A percentile compares a stretch with the other conserved stretches of the same genome.
These are phyloP conservation scores for Cardamine chenopodiifolia DNA, from an alignment of 345 rosid species.

Conservation along the genomic window DNA sequence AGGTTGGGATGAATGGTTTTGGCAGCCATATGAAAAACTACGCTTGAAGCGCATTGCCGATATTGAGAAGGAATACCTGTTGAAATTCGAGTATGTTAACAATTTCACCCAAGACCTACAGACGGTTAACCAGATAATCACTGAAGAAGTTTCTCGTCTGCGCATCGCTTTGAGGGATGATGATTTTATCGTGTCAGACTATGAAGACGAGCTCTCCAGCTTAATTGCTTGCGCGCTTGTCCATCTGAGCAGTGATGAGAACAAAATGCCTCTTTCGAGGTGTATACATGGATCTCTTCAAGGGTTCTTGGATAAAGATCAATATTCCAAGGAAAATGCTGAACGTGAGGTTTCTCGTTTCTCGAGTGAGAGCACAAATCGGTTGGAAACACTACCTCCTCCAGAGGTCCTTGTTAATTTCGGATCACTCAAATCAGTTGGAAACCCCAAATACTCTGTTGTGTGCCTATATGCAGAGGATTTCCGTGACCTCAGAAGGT, in stretches of 20 bases:
- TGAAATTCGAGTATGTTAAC: constrained; percentile 55
- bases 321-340: constrained; percentile 42
- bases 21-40: constrained; percentile 79
- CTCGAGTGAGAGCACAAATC: constrained; percentile 70
- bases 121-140: constrained; percentile 56
- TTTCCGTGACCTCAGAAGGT: constrained; percentile 74
- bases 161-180: constrained; percentile 65
- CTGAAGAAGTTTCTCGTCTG: constrained; percentile 76
- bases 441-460: constrained; percentile 80
- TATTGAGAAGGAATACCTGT: constrained; percentile 60
- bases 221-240: constrained; percentile 87
- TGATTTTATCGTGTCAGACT: constrained; percentile 67
- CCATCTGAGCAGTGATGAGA: constrained; percentile 42
- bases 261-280: constrained; percentile 47
- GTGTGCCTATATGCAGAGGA: constrained; percentile 69
- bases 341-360: constrained; percentile 62
- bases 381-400: constrained; percentile 65
- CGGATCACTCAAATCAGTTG: constrained; percentile 63
- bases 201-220: constrained; percentile 91
- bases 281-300: constrained; percentile 58
- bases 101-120: constrained; percentile 48
- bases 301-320: constrained; percentile 63
- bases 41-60: constrained; percentile 55
- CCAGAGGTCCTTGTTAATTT: constrained; percentile 57
- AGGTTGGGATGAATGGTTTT: constrained; percentile 79